Percentiles rank a stretch among this genome's conserved stretches.
phyloP scores from a whole-genome alignment of 768 basidiomycete genomes.

The Tylopilus balloui region DNA sequence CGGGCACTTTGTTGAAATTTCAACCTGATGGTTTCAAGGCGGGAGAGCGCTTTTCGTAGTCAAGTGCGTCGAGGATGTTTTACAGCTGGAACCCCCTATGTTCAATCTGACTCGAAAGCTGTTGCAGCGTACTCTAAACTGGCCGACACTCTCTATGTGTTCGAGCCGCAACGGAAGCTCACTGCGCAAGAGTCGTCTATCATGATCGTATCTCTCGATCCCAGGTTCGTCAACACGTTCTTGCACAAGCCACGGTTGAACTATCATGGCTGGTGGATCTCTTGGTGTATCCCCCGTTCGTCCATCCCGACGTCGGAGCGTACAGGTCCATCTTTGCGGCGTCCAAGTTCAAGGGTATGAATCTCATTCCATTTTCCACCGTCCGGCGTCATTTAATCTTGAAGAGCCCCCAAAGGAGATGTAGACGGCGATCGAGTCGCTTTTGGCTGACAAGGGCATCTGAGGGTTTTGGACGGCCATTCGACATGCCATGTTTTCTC shows the following conservation, averaged over 20 bases:
- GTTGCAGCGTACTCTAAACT: constrained; percentile 46
- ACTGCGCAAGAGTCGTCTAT: constrained; percentile 23
- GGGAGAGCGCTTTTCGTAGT: constrained; percentile 38
- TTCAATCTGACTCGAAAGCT: too few relatives aligned
- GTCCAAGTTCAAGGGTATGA: constrained; percentile 30
- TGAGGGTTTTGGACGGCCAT: constrained; percentile 1
- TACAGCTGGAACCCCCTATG: not conserved
- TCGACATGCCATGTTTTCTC: not conserved
- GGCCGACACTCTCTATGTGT: constrained; percentile 46
- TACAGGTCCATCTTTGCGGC: constrained; percentile 29
- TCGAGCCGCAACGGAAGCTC: constrained; percentile 46
- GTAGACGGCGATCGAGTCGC: constrained; percentile 27
- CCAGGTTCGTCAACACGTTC: constrained; percentile 33
- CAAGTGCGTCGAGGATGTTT: constrained; percentile 34
- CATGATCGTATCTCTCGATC: constrained; percentile 27
- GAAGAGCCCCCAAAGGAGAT: constrained; percentile 27
- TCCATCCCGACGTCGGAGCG: constrained; percentile 21
- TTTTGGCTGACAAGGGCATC: constrained; percentile 22
- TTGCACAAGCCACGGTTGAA: constrained; percentile 18
- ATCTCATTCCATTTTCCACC: constrained; percentile 26
- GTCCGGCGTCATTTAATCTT: constrained; percentile 14
- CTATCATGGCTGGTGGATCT: constrained; percentile 21
- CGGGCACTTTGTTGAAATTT: not conserved
- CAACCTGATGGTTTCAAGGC: constrained; percentile 26
- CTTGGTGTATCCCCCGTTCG: constrained; percentile 17